These are phyloP conservation scores for Russula sp. DNA, from an alignment of 768 basidiomycete species.

Conservation along the genomic window DNA sequence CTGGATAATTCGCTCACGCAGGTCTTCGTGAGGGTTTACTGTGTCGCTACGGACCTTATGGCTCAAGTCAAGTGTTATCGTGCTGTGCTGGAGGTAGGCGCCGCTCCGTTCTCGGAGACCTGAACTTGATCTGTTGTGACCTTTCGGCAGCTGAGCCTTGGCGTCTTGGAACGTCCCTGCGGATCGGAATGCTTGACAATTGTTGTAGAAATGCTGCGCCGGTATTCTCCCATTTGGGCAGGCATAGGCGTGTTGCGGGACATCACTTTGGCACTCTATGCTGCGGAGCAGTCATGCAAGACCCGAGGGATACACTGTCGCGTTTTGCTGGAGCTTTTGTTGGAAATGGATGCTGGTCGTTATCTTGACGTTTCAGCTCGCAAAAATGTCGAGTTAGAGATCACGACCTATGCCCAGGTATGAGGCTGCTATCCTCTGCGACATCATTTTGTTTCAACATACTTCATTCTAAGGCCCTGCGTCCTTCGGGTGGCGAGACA, in stretches of 20 bases:
- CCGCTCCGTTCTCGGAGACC: neutral
- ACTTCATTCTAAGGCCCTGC: conserved; percentile 34
- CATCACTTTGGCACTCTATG: conserved; percentile 55
- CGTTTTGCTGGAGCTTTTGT: conserved; percentile 52
- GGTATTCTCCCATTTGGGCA: conserved; percentile 68
- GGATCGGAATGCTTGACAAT: conserved; percentile 50
- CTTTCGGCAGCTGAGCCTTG: conserved; percentile 31
- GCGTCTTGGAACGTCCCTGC: conserved; percentile 46
- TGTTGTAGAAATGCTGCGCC: conserved; percentile 66
- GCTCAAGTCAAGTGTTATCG: conserved; percentile 57
- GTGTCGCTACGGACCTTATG: conserved; percentile 54
- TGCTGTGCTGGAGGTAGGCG: conserved; percentile 59
- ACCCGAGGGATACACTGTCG: conserved; percentile 60
- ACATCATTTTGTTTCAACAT: neutral
- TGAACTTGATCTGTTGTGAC: neutral
- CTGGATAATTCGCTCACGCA: conserved; percentile 14
- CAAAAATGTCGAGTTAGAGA: conserved; percentile 55
- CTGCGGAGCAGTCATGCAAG: conserved; percentile 59
- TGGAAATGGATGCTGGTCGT: conserved; percentile 57
- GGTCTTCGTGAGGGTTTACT: conserved; percentile 48
- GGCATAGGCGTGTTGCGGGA: conserved; percentile 59
- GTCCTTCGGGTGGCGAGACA: conserved; percentile 33
- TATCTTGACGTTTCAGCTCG: conserved; percentile 51
- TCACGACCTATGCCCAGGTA: conserved; percentile 57
- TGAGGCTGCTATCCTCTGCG: conserved; percentile 23